Base-by-base conservation (phyloP, 176 grass and related monocot species). In the Alloteropsis semialata region DNA sequence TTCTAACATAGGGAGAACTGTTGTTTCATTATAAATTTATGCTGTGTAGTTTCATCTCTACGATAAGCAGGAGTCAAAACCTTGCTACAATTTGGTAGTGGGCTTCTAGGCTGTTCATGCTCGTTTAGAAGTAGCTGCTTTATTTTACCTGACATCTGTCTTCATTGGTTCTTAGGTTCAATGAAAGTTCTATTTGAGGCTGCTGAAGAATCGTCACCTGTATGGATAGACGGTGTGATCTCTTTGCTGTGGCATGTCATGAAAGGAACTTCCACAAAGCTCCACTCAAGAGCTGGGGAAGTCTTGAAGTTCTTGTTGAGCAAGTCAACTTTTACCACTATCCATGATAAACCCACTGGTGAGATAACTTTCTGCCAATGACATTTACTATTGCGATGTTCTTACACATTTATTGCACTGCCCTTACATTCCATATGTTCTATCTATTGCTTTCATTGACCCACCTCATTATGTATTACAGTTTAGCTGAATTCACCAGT, bases 241-340 rank as follows among this genome's bases (percentile, higher is more conserved):
- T 86, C 92, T 92, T 91, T 98, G 83, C 43, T 94, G 59, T 95
- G 86, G 69, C 59, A 98, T 83, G 81, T 85, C 59, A 98, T 98
- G 90, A 91, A 82, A 91, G 90, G 95, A 68, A 89, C 84, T 85
- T 86, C 87, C 41, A 59, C 78, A 62, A 94, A 74, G 43, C 92
- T 98, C 83, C 95, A 98, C 65, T 98, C 95, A 67, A 93, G 49
- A 88, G 90, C 90, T 92, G 90, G 67, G 77, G 86, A 81, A 59
- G 78, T 98, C 56, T 91, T 94, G 62, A 81, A 81, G 76, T 90
- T 90, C 70, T 91, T 98, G 84, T 84, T 98, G 66, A 94, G 86
- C 75, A 91, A 86, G 78, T 90, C 90, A 72, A 81, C 73, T 65
- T 27, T 90, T 61, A 86, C 62, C 9, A 69, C 86, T 57, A 38